Base-by-base conservation (phyloP, 192 early-diverging fungal species). In the Podila epicladia region DNA sequence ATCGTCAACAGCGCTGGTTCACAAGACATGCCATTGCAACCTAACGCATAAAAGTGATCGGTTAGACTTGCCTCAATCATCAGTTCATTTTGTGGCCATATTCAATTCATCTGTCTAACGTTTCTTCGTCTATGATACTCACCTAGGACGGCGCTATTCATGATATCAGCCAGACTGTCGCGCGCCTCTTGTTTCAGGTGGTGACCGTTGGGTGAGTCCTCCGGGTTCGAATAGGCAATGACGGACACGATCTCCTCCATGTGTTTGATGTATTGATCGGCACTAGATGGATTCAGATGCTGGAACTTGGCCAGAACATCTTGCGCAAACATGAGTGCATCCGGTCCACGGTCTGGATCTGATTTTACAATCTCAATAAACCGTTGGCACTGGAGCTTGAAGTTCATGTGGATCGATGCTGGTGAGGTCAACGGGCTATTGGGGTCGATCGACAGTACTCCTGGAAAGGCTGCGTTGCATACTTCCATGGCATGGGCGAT, bases 121-220 rank as follows among this genome's bases (percentile, higher is more conserved):
- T 45, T 17, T 45, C 26, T 29, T 26, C 12, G 13, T 50, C 15
- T 8, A 58, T 20, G 6, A 22, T 32, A 58, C 73, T 8, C 87
- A 93, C 92, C 82, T 33, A 93, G 82, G 60, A 93, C 89, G 28
- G 88, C 85, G 64, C 86, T 90, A 60, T 93, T 93, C 64, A 93
- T 72, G 33, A 73, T 71, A 37, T 83, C 83, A 24, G 92, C 92
- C 13, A 92, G 83, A 5, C 84, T 72, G 53, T 92, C 90, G 28
- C 92, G 74, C 45, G 83, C 78, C 8, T 84, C 82, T 63, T 89
- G 89, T 35, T 87, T 77, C 6, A 93, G 68, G 33, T 85, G 85
- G 26, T 77, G 62, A 2, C 79, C 73, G 31, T 90, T 72, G 7
- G 92, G 91, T 2, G 91, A 90, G 0, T 69, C 71, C 28, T 79